phyloP scores from a whole-genome alignment of 2,329 filamentous ascomycete genomes.

The Macrophomina tecta region DNA sequence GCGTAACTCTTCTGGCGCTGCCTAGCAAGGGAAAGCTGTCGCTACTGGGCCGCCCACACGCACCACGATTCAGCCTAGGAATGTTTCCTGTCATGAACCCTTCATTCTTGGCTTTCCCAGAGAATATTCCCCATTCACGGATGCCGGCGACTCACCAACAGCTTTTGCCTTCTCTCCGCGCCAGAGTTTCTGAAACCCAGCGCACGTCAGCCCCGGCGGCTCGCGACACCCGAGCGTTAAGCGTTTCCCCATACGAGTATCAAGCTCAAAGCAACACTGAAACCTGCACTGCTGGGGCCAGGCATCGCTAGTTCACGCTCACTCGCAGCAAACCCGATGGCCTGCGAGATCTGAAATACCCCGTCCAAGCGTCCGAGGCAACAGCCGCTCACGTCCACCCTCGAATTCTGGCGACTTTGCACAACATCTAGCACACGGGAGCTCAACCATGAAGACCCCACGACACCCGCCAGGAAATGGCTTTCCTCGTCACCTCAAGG shows the following conservation, averaged over 20 bases:
- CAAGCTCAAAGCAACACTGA: constrained; percentile 1
- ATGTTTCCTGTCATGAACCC: no score
- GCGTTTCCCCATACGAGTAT: constrained; percentile 6
- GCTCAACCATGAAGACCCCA: constrained; percentile 3
- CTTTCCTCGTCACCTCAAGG: background rate
- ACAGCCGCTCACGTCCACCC: background rate
- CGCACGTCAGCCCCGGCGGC: constrained; percentile 1
- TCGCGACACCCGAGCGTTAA: constrained; percentile 15
- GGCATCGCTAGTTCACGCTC: background rate
- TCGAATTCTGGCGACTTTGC: background rate
- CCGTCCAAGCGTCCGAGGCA: background rate
- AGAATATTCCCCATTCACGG: no score
- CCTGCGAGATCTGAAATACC: constrained; percentile 3
- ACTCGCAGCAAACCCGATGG: background rate
- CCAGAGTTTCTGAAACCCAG: constrained; percentile 2
- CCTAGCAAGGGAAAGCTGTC: no score
- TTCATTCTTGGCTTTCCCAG: no score
- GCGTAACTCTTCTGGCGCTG: no score
- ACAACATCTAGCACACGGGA: background rate
- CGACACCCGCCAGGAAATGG: background rate
- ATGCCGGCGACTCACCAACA: background rate
- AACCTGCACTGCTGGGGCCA: background rate
- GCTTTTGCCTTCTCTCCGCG: background rate
- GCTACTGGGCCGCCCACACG: no score
- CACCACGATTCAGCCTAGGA: no score